A percentile compares a stretch with the other conserved stretches of the same genome.
Evolutionary conservation across 257 asterid species (phyloP).

Genomic region (Petrea volubilis): DNA sequence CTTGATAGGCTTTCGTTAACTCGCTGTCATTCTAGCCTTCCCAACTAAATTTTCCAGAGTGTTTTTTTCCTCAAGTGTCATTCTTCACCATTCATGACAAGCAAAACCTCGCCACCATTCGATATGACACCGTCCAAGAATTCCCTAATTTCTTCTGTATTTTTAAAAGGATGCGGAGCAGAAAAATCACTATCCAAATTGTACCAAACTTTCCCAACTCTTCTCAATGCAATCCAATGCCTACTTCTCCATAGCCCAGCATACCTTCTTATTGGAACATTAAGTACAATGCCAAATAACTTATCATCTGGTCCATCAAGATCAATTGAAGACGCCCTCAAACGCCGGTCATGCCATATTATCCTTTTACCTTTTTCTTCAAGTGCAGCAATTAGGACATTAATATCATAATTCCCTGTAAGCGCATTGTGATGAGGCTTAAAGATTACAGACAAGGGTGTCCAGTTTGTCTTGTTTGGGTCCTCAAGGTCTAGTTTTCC

Average conservation of each 20-base stretch:
- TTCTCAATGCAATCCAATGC: constrained; percentile 79
- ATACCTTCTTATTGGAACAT: constrained; percentile 65
- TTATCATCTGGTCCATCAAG: constrained; percentile 47
- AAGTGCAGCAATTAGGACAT: constrained; percentile 75
- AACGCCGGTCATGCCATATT: constrained; percentile 80
- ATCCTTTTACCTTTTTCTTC: constrained; percentile 68
- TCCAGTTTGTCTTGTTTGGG: constrained; percentile 64
- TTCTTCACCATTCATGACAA: constrained; percentile 48
- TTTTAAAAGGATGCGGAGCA: constrained; percentile 48
- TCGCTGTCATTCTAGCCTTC: background rate
- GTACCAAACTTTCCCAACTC: constrained; percentile 64
- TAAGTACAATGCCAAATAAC: constrained; percentile 67
- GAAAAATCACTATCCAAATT: constrained; percentile 82
- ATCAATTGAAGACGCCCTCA: constrained; percentile 58
- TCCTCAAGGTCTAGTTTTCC: constrained; percentile 63
- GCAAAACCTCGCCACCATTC: constrained; percentile 70
- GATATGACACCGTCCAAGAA: constrained; percentile 52
- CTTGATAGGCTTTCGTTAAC: background rate
- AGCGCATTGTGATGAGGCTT: constrained; percentile 79
- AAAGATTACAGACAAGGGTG: constrained; percentile 63
- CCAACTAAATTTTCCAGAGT: background rate
- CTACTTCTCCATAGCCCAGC: constrained; percentile 74
- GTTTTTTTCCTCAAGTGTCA: constrained; percentile 20
- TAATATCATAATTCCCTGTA: constrained; percentile 86
- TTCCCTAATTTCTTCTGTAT: constrained; percentile 41